Conservation (phyloP, 495 filamentous ascomycete genomes). For the Penicillium manginii region DNA sequence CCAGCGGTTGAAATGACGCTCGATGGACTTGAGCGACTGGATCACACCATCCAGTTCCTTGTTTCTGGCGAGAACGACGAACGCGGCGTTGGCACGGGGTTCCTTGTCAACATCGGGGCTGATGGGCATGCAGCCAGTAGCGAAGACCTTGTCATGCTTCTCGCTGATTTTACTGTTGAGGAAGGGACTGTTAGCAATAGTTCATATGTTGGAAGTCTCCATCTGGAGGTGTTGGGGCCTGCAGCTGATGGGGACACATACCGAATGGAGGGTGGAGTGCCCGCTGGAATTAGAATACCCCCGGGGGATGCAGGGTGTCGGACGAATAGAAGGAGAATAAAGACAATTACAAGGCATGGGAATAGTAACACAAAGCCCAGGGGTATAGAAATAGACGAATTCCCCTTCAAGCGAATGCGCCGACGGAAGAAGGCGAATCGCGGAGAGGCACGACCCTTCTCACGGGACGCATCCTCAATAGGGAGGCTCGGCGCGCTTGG, state of each 20-base stretch:
- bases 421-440: slow-evolving; percentile 84
- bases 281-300: slow-evolving; percentile 84
- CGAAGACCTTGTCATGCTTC: slow-evolving; percentile 94
- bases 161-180: slow-evolving; percentile 88
- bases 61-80: slow-evolving; percentile 94
- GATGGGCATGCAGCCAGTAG: slow-evolving; percentile 74
- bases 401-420: slow-evolving; percentile 90
- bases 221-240: too few relatives aligned
- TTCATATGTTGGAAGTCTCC: background rate
- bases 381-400: slow-evolving; percentile 92
- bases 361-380: slow-evolving; percentile 92
- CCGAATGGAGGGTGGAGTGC: slow-evolving; percentile 90
- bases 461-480: slow-evolving; percentile 59
- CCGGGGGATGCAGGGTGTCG: slow-evolving; percentile 83
- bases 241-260: slow-evolving; percentile 44
- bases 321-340: slow-evolving; percentile 89
- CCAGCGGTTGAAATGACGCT: slow-evolving; percentile 99
- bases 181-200: background rate
- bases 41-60: slow-evolving; percentile 96
- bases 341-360: slow-evolving; percentile 85
- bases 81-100: slow-evolving; percentile 86
- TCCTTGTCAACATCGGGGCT: slow-evolving; percentile 59
- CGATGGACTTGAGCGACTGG: slow-evolving; percentile 95
- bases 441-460: slow-evolving; percentile 55
- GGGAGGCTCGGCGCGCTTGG: slow-evolving; percentile 63